phyloP scores from a whole-genome alignment of 2,329 filamentous ascomycete genomes.

The Verruconis gallopava region DNA sequence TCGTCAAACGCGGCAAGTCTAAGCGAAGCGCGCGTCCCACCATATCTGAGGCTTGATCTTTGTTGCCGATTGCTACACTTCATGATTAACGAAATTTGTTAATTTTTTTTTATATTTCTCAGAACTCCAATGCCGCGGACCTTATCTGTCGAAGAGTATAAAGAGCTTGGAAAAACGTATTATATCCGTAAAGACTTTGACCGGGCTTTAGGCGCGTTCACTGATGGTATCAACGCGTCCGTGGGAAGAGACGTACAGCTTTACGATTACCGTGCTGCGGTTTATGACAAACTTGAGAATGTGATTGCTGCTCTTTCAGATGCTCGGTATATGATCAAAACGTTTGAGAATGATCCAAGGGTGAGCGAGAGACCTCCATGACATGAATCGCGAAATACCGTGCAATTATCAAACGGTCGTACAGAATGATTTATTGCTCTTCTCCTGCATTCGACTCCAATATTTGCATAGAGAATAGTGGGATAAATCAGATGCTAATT shows the following conservation, averaged over 20 bases:
- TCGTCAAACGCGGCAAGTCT: too few relatives aligned
- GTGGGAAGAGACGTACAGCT: constrained; percentile 25
- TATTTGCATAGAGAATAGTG: too few relatives aligned
- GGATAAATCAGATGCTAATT: too few relatives aligned
- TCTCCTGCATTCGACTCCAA: too few relatives aligned
- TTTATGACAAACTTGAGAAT: constrained; percentile 39
- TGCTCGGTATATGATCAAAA: constrained; percentile 43
- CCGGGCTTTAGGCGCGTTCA: constrained; percentile 22
- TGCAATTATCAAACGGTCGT: background rate
- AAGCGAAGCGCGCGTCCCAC: too few relatives aligned
- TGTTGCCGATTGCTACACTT: too few relatives aligned
- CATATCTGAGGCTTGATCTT: too few relatives aligned
- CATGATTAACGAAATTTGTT: too few relatives aligned
- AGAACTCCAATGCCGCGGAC: constrained; percentile 22
- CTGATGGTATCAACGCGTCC: constrained; percentile 11
- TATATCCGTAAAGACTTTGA: constrained; percentile 25
- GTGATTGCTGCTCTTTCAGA: constrained; percentile 40
- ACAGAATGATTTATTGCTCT: too few relatives aligned
- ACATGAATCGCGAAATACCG: background rate
- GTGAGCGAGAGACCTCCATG: constrained; percentile 18
- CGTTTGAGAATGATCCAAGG: constrained; percentile 27
- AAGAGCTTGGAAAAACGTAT: constrained; percentile 23
- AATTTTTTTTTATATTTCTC: too few relatives aligned
- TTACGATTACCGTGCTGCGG: constrained; percentile 43
- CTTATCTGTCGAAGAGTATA: constrained; percentile 22